Conservation (phyloP, 2,329 filamentous ascomycete species). For the Colletotrichum tabaci region DNA sequence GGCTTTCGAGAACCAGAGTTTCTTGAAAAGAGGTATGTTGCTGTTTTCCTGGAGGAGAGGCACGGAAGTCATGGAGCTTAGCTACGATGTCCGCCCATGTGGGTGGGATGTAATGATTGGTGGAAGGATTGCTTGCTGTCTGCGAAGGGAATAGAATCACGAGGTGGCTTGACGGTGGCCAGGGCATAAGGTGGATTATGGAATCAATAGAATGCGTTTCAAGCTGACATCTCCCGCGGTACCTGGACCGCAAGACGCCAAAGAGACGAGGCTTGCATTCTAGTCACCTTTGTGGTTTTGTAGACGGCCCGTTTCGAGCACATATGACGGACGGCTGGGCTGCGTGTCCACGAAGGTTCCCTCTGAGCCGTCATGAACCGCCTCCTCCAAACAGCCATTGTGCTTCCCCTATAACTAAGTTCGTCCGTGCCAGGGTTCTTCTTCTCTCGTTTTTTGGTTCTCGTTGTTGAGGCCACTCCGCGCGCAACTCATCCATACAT, state of each 20-base stretch:
- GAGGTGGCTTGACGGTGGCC: constrained; percentile 12
- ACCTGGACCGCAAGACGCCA: not conserved
- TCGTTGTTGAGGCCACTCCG: not conserved
- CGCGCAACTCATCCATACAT: not conserved
- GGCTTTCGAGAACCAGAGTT: constrained; percentile 26
- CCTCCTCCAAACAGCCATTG: not conserved
- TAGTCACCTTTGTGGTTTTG: not conserved
- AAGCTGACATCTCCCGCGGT: not conserved
- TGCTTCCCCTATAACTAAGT: not conserved
- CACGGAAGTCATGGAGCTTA: not conserved
- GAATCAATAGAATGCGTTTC: constrained; percentile 13
- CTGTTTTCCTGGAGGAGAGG: not conserved
- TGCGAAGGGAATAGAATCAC: not conserved
- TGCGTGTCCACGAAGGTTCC: constrained; percentile 22
- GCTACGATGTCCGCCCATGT: not conserved
- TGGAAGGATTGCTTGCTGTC: constrained; percentile 1
- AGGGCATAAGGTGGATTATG: not conserved
- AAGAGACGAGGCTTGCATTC: constrained; percentile 14
- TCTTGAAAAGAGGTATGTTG: constrained; percentile 27
- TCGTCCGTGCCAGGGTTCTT: not conserved
- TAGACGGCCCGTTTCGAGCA: not conserved
- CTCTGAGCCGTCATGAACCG: not conserved
- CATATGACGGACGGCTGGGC: constrained; percentile 24
- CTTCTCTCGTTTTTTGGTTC: not conserved
- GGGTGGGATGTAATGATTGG: constrained; percentile 10